Evolutionary conservation across 257 asterid species (phyloP), one percentile per base, ranked within the genome.

Genomic region (Jacaranda copaia): DNA sequence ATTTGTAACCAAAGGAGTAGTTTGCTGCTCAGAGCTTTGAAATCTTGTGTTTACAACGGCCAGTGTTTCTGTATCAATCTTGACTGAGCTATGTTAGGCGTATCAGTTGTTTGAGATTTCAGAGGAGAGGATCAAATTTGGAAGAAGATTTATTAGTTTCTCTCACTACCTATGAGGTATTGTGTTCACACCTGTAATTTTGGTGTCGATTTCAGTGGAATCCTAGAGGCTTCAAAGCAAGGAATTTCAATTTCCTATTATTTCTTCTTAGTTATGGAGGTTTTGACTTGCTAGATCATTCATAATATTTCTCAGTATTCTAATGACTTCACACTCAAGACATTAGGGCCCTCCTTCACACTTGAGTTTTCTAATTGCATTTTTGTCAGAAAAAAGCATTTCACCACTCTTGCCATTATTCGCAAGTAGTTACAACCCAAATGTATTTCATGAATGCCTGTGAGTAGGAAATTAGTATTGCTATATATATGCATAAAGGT

Each of bases 231-330:
- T 8, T 25, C 6, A 14, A 58, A 35, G 18, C 36, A 56, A 56
- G 35, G 13, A 4, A 19, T 5, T 52, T 8, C 58, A 5, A 52
- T 52, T 48, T 19, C 38, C 39, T 10, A n/a, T 58, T 25, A 11
- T 57, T 56, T 72, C 55, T 72, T 57, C 76, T 69, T 69, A 32
- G 74, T 16, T 56, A 56, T 72, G 53, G 55, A 40, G 53, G 10
- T n/a, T 45, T 56, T 39, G 25, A 39, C 76, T 38, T 43, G 20
- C 67, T 55, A 38, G 36, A 8, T 53, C 36, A n/a, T n/a, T 71
- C 35, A 36, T 49, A 35, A 49, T 6, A 52, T 35, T 7, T 14
- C 5, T 70, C 4, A 49, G 32, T 8, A 13, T 16, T 25, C 2
- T 25, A 2, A 25, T 25, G 32, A 38, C 10, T 55, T 56, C 42